These are phyloP conservation scores for Puya raimondii DNA, from an alignment of 176 grass and related monocot species.

Conservation along the genomic window DNA sequence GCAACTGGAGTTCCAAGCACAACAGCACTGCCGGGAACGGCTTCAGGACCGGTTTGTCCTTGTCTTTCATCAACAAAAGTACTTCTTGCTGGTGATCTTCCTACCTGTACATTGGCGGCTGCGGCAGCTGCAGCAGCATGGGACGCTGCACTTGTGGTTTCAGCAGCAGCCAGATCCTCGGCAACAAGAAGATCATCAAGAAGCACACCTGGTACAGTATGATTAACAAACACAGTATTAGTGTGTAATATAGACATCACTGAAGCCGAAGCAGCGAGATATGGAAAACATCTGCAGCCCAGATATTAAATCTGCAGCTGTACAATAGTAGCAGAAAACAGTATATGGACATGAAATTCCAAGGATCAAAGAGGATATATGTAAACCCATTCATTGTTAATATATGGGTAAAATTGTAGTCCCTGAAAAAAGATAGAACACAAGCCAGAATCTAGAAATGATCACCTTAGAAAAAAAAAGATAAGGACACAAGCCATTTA, in stretches of 20 bases:
- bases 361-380: too few species aligned
- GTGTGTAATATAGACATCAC: slow-evolving; percentile 3
- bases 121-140: slow-evolving; percentile 78
- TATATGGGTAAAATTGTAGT: background rate
- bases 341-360: too few species aligned
- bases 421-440: too few species aligned
- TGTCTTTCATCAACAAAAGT: slow-evolving; percentile 52
- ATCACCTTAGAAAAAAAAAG: too few species aligned
- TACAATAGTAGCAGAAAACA: too few species aligned
- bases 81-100: slow-evolving; percentile 52
- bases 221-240: slow-evolving; percentile 1
- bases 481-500: background rate
- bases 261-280: too few species aligned
- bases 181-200: slow-evolving; percentile 97
- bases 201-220: slow-evolving; percentile 57
- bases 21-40: slow-evolving; percentile 62
- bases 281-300: too few species aligned
- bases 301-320: too few species aligned
- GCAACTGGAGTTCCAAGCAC: slow-evolving; percentile 93
- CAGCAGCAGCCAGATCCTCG: slow-evolving; percentile 91
- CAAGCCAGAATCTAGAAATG: too few species aligned
- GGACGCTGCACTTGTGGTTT: slow-evolving; percentile 86
- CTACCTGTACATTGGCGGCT: slow-evolving; percentile 43
- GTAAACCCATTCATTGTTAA: too few species aligned
- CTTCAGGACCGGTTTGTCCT: slow-evolving; percentile 49